Percentiles rank a stretch among this genome's conserved stretches.
phyloP scores from a whole-genome alignment of 2,329 filamentous ascomycete species.

The Keithomyces neogunnii region DNA sequence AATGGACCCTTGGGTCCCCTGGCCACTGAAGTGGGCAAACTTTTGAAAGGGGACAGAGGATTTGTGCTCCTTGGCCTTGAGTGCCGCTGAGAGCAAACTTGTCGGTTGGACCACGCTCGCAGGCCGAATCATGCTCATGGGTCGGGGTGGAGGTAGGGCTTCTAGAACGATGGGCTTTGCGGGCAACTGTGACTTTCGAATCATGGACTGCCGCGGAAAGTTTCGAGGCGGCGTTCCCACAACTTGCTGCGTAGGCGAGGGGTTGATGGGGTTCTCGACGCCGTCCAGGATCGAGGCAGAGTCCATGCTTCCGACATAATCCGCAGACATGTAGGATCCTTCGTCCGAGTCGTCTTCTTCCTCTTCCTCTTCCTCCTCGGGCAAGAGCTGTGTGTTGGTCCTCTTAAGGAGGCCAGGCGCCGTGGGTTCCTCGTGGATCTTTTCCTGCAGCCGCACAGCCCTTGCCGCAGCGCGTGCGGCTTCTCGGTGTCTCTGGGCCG shows the following conservation, averaged over 20 bases:
- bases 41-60: slow-evolving; percentile 65
- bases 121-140: slow-evolving; percentile 54
- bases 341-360: slow-evolving; percentile 54
- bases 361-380: slow-evolving; percentile 51
- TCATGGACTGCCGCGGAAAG: slow-evolving; percentile 54
- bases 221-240: slow-evolving; percentile 57
- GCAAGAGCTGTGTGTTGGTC: slow-evolving; percentile 41
- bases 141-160: slow-evolving; percentile 62
- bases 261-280: slow-evolving; percentile 49
- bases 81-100: slow-evolving; percentile 61
- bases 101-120: slow-evolving; percentile 61
- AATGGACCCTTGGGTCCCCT: slow-evolving; percentile 69
- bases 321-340: slow-evolving; percentile 53
- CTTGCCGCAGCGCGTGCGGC: slow-evolving; percentile 48
- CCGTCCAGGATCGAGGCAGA: slow-evolving; percentile 63
- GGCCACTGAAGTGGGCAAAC: slow-evolving; percentile 68
- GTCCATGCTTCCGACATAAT: slow-evolving; percentile 60
- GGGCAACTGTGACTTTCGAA: slow-evolving; percentile 50
- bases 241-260: slow-evolving; percentile 47
- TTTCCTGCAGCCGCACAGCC: slow-evolving; percentile 27
- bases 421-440: slow-evolving; percentile 28
- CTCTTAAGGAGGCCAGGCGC: slow-evolving; percentile 29
- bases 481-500: slow-evolving; percentile 55
- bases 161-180: slow-evolving; percentile 49
- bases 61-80: slow-evolving; percentile 64